Evolutionary conservation across 768 basidiomycete genomes (phyloP).

Genomic region (Suillus spraguei): DNA sequence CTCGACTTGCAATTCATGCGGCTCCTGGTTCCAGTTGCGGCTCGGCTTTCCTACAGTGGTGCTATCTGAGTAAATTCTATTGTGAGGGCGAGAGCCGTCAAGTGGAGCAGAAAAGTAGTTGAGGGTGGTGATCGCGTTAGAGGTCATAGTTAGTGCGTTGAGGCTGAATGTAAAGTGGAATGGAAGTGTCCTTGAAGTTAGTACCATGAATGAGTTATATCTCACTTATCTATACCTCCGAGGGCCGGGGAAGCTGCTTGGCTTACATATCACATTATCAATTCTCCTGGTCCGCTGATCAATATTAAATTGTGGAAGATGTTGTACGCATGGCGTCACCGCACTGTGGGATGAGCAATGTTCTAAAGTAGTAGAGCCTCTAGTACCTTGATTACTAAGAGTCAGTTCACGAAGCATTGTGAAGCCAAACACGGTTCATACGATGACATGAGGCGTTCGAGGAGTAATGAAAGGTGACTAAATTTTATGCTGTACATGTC

Average conservation of each 20-base stretch:
- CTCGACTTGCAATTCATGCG: constrained; percentile 25
- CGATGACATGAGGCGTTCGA: too few species aligned
- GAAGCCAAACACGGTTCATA: too few species aligned
- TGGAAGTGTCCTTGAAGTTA: not conserved
- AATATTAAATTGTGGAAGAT: not conserved
- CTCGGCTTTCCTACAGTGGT: constrained; percentile 9
- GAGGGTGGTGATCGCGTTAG: constrained; percentile 20
- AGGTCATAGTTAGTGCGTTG: not conserved
- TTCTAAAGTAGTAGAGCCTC: not conserved
- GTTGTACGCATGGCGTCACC: not conserved
- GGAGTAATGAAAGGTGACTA: too few species aligned
- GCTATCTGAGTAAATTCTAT: constrained; percentile 20
- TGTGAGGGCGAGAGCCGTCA: constrained; percentile 22
- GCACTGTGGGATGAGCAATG: not conserved
- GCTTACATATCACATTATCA: not conserved
- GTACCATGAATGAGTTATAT: not conserved
- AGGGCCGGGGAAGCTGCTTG: not conserved
- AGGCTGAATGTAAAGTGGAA: not conserved
- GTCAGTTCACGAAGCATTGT: too few species aligned
- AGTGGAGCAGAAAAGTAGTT: constrained; percentile 22
- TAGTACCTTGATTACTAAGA: too few species aligned
- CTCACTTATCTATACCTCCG: not conserved
- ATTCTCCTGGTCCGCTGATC: not conserved
- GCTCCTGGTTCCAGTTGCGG: constrained; percentile 28
- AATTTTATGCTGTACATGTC: too few species aligned